Conservation (phyloP, 208 protist genomes). For the Wallacemonas sp. region DNA sequence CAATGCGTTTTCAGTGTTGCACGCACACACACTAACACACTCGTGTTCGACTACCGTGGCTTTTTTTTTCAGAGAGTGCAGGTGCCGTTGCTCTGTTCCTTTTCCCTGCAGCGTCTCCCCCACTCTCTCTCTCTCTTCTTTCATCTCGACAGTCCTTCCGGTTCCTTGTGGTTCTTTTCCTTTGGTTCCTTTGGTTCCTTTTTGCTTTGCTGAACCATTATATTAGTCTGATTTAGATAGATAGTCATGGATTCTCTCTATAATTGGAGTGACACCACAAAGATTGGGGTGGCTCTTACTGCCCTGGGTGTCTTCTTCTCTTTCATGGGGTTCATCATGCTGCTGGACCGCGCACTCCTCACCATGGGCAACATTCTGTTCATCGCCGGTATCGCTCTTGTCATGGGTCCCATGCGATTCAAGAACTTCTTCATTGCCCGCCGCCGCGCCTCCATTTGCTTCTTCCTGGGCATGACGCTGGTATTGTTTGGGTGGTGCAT, state of each 20-base stretch:
- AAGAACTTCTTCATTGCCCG: constrained; percentile 82
- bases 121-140: too few relatives aligned
- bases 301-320: constrained; percentile 84
- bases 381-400: constrained; percentile 78
- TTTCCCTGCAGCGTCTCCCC: too few relatives aligned
- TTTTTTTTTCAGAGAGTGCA: too few relatives aligned
- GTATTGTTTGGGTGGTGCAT: constrained; percentile 82
- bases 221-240: too few relatives aligned
- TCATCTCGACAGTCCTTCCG: too few relatives aligned
- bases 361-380: constrained; percentile 93
- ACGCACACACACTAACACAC: too few relatives aligned
- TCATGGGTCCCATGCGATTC: constrained; percentile 80
- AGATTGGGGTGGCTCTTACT: constrained; percentile 87
- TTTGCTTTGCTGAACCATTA: too few relatives aligned
- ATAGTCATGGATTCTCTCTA: constrained; percentile 85
- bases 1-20: too few relatives aligned
- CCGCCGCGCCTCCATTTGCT: constrained; percentile 73
- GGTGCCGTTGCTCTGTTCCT: too few relatives aligned
- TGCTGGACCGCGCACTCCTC: constrained; percentile 83
- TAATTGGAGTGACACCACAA: constrained; percentile 87
- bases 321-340: constrained; percentile 73
- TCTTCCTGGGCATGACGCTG: constrained; percentile 86
- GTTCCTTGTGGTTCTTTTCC: neutral
- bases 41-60: too few relatives aligned
- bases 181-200: neutral